Conservation (phyloP, 495 filamentous ascomycete species). For the Neurospora sp. region DNA sequence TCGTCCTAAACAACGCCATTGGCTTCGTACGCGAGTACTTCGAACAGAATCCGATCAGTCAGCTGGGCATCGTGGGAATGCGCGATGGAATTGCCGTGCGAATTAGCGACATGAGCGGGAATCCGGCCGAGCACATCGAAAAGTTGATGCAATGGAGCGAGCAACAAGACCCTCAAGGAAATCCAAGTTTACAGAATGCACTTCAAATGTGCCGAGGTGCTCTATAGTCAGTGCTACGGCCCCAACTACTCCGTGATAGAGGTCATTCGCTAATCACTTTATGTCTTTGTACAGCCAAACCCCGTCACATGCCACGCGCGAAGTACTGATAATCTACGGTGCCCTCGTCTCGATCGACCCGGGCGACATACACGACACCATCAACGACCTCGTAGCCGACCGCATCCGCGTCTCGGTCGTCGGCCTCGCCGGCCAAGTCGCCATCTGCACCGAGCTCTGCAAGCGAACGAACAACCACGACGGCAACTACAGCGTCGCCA, state of each 20-base stretch:
- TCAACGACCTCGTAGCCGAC: slow-evolving; percentile 62
- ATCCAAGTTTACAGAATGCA: slow-evolving; percentile 88
- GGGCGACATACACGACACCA: slow-evolving; percentile 89
- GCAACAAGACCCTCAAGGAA: slow-evolving; percentile 72
- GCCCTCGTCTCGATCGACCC: slow-evolving; percentile 85
- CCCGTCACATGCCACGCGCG: slow-evolving; percentile 84
- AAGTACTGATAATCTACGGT: slow-evolving; percentile 85
- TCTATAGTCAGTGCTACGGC: slow-evolving; percentile 53
- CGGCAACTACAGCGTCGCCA: slow-evolving; percentile 66
- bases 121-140: slow-evolving; percentile 78
- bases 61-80: slow-evolving; percentile 84
- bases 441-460: slow-evolving; percentile 87
- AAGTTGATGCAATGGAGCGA: slow-evolving; percentile 58
- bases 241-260: not conserved
- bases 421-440: slow-evolving; percentile 81
- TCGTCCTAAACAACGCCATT: slow-evolving; percentile 72
- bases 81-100: slow-evolving; percentile 79
- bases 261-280: not conserved
- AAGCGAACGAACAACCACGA: slow-evolving; percentile 74
- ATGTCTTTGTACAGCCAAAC: slow-evolving; percentile 51
- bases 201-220: slow-evolving; percentile 87
- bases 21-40: slow-evolving; percentile 93
- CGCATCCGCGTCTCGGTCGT: slow-evolving; percentile 80
- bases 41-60: slow-evolving; percentile 98
- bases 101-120: slow-evolving; percentile 83